Evolutionary conservation across 169 alveolate species (phyloP).

Genomic region (Eimeria praecox): DNA sequence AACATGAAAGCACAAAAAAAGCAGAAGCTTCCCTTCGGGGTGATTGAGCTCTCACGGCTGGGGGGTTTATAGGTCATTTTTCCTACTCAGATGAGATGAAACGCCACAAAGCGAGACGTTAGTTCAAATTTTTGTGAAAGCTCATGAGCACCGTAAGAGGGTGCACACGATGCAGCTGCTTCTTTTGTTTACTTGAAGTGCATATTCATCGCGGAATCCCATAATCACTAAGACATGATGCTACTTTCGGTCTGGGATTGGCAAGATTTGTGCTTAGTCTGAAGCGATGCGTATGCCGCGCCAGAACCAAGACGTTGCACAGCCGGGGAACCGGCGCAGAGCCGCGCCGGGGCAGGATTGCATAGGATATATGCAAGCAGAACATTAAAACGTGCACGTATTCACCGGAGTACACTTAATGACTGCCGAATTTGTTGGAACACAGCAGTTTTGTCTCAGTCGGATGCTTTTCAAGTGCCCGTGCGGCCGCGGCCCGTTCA

Average conservation of each 20-base stretch:
- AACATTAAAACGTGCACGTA: background rate
- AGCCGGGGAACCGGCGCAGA: background rate
- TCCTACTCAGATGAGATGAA: background rate
- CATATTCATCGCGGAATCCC: background rate
- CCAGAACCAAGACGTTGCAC: background rate
- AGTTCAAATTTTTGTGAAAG: background rate
- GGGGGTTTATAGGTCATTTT: background rate
- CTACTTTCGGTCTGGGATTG: background rate
- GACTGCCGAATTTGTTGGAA: too few species aligned
- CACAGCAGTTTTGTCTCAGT: background rate
- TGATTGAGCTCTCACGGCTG: background rate
- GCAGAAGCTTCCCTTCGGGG: background rate
- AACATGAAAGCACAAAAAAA: background rate
- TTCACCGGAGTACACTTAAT: background rate
- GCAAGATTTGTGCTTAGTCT: background rate
- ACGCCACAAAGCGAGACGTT: background rate
- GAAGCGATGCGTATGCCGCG: background rate
- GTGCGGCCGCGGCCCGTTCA: background rate
- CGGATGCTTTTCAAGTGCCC: background rate
- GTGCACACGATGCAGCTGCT: background rate
- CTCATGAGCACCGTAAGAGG: background rate
- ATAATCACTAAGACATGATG: background rate
- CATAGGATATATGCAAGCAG: background rate
- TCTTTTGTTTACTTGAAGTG: background rate
- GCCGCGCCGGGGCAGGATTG: background rate